Evolutionary conservation across 176 grass and related monocot species (phyloP).

Genomic region (Calamus simplicifolius): DNA sequence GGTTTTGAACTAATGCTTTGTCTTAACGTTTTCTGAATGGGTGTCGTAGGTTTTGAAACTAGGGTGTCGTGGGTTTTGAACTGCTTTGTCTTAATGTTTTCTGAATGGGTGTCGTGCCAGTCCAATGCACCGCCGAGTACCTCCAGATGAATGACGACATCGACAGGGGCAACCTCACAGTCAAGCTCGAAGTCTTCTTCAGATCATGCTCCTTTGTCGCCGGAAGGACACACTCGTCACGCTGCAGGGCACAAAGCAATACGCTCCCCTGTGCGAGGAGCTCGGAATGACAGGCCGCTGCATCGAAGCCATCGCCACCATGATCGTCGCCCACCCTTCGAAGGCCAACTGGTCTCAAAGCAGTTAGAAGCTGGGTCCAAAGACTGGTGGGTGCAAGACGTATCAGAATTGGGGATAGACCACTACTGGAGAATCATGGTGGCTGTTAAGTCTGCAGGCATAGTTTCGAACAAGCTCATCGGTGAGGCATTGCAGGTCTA

Average conservation of each 20-base stretch:
- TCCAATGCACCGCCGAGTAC: constrained; percentile 65
- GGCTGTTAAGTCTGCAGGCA: constrained; percentile 66
- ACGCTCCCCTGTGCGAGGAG: constrained; percentile 49
- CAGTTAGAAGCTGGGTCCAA: constrained; percentile 25
- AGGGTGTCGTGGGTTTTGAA: too few species aligned
- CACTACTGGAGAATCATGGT: constrained; percentile 95
- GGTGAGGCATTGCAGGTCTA: constrained; percentile 71
- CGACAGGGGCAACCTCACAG: constrained; percentile 67
- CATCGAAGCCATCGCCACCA: constrained; percentile 53
- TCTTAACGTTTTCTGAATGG: too few species aligned
- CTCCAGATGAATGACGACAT: constrained; percentile 84
- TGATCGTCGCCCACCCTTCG: constrained; percentile 36
- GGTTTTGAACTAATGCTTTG: too few species aligned
- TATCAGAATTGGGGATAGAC: constrained; percentile 63
- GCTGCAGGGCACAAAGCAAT: constrained; percentile 58
- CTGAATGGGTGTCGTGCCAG: too few species aligned
- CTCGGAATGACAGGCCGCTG: constrained; percentile 64
- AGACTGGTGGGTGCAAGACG: constrained; percentile 68
- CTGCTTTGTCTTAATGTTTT: too few species aligned
- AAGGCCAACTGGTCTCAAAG: not conserved
- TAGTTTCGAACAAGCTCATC: constrained; percentile 49
- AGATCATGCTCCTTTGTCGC: constrained; percentile 72
- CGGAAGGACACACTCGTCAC: constrained; percentile 82
- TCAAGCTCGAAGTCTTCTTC: constrained; percentile 82
- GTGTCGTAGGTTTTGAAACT: too few species aligned